A percentile compares a stretch with the other conserved stretches of the same genome.
phyloP scores from a whole-genome alignment of 2,329 filamentous ascomycete genomes.

The Botrytis medusae region DNA sequence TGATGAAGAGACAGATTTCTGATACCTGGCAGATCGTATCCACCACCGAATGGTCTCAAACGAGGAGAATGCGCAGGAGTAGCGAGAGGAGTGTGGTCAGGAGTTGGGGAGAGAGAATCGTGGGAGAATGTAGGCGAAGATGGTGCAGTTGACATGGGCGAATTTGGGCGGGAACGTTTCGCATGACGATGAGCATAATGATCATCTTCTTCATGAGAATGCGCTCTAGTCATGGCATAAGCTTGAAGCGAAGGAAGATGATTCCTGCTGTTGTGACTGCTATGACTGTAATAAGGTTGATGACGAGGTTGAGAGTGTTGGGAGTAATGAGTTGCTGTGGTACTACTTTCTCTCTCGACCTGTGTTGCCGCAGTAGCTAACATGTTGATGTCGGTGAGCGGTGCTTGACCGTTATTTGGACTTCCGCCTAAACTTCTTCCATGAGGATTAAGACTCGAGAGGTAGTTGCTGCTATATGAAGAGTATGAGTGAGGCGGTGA shows the following conservation, averaged over 20 bases:
- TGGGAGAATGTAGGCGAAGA: constrained; percentile 96
- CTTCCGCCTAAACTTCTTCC: constrained; percentile 46
- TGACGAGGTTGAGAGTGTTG: constrained; percentile 50
- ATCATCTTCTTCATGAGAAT: constrained; percentile 79
- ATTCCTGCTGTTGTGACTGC: constrained; percentile 48
- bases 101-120: constrained; percentile 91
- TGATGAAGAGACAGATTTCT: constrained; percentile 69
- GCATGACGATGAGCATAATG: constrained; percentile 71
- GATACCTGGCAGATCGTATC: constrained; percentile 83
- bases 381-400: constrained; percentile 53
- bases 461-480: constrained; percentile 60
- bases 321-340: constrained; percentile 33
- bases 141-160: constrained; percentile 91
- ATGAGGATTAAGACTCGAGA: constrained; percentile 50
- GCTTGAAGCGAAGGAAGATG: constrained; percentile 58
- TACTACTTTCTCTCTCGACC: constrained; percentile 56
- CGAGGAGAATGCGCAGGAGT: constrained; percentile 95
- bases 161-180: constrained; percentile 90
- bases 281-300: constrained; percentile 55
- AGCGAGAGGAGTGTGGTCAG: constrained; percentile 96
- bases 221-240: constrained; percentile 92
- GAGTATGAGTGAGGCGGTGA: constrained; percentile 90
- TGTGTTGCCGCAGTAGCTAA: constrained; percentile 61
- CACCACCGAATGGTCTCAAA: constrained; percentile 67
- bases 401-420: constrained; percentile 40